These are phyloP conservation scores for Alloteropsis semialata DNA, from an alignment of 176 grass and related monocot genomes.

Conservation along the genomic window DNA sequence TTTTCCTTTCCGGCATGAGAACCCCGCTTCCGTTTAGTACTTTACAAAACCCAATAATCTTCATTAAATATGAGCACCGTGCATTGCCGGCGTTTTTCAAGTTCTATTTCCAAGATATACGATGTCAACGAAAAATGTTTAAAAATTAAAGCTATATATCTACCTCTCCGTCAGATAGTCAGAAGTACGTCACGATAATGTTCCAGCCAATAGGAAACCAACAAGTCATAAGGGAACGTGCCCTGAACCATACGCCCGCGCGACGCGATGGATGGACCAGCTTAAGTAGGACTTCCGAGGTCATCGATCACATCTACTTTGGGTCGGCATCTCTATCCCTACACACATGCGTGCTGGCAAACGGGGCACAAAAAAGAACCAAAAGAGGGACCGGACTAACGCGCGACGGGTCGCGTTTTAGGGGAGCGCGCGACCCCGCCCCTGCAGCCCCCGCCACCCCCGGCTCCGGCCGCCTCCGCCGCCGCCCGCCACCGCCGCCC, in stretches of 20 bases:
- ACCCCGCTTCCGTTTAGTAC: neutral
- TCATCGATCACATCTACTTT: neutral
- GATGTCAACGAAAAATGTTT: neutral
- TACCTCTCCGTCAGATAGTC: neutral
- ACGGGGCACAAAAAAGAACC: too few relatives aligned
- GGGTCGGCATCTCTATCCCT: too few relatives aligned
- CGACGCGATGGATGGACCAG: neutral
- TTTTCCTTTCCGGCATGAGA: neutral
- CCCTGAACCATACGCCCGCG: neutral
- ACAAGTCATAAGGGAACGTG: neutral
- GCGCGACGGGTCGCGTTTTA: too few relatives aligned
- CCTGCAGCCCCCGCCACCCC: too few relatives aligned
- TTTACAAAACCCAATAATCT: neutral
- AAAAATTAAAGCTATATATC: neutral
- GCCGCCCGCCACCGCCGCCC: too few relatives aligned
- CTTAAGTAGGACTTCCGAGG: neutral
- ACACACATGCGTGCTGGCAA: too few relatives aligned
- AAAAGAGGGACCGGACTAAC: too few relatives aligned
- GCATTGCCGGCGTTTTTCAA: neutral
- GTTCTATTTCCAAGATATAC: neutral
- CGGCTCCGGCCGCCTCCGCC: too few relatives aligned
- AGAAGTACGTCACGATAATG: neutral
- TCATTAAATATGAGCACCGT: neutral
- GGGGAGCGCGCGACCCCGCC: too few relatives aligned
- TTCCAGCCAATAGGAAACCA: neutral